Evolutionary conservation across 805 yeast species (phyloP), one percentile per base, ranked within the genome.

Genomic region (Zygoascus bituminiphila): DNA sequence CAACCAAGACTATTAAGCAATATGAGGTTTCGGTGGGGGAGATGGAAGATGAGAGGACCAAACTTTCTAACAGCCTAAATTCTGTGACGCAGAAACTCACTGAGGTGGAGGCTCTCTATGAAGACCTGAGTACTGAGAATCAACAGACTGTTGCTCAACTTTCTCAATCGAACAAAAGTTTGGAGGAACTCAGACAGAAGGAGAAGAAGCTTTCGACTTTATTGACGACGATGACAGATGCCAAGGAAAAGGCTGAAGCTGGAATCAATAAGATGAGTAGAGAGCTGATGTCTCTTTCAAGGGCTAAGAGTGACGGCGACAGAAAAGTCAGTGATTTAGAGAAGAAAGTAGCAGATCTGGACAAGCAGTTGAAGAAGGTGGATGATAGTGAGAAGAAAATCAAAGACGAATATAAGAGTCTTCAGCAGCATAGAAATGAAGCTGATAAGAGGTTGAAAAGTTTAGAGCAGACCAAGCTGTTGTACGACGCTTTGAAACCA

Each of bases 251-350:
- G 54, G 84, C 91, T 1, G 96, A 89, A 58, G 82, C 79, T 51
- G 97, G 95, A 3, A 82, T 89, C 45, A 88, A 88, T 61, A 88
- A 88, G 56, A 85, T 89, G 95, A 84, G 82, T 47, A 71, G 91
- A 36, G 98, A 89, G 54, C 68, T 89, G 25, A 77, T 87, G 63
- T 75, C 75, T 43, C 68, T 88, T 39, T 74, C 79, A 0, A 78
- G 77, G 48, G 79, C 78, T 29, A 81, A 81, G 50, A 78, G 75
- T 1, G 74, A 75, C 0, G 57, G 74, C 5, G 79, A 75, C 41
- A 68, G 69, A 22, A 63, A 64, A 7, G 51, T 71, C 2, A 56
- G 58, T 0, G 60, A 56, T 2, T 39, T 47, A 19, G 49, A 52
- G 14, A 59, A 57, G 35, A 52, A 41, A 8, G 52, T 71, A 2